phyloP scores from a whole-genome alignment of 108 stramenopile genomes.

The Nitzschia palea region DNA sequence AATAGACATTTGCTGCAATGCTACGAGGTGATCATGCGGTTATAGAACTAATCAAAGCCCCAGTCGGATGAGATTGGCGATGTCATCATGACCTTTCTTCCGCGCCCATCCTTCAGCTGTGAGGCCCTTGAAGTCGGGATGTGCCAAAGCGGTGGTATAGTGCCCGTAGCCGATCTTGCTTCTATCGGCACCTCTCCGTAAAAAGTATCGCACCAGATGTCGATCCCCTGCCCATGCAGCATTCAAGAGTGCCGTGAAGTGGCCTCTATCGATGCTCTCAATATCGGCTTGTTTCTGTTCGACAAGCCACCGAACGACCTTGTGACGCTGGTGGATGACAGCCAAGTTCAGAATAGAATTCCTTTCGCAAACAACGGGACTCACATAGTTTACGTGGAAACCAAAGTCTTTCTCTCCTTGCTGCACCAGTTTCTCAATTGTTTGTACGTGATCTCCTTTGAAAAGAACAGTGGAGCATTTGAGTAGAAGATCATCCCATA shows the following conservation, averaged over 20 bases:
- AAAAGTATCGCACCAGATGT: constrained; percentile 62
- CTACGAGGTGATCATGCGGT: no score
- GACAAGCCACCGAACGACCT: constrained; percentile 75
- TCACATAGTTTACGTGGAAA: constrained; percentile 73
- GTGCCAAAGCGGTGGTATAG: constrained; percentile 63
- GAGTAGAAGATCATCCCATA: constrained; percentile 66
- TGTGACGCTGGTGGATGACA: constrained; percentile 68
- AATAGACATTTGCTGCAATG: no score
- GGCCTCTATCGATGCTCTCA: constrained; percentile 72
- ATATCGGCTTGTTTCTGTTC: constrained; percentile 70
- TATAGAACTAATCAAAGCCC: constrained; percentile 56
- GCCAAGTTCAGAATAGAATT: constrained; percentile 82
- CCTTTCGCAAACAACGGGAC: constrained; percentile 76
- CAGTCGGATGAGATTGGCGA: constrained; percentile 71
- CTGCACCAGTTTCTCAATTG: constrained; percentile 64
- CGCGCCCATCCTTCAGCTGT: constrained; percentile 81
- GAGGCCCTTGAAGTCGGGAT: constrained; percentile 67
- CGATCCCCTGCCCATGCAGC: constrained; percentile 75
- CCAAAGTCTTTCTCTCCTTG: constrained; percentile 61
- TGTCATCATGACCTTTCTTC: constrained; percentile 56
- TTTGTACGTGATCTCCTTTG: constrained; percentile 67
- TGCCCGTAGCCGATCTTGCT: constrained; percentile 62
- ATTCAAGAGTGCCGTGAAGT: constrained; percentile 84
- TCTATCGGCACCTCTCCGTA: constrained; percentile 60
- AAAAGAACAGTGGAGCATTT: constrained; percentile 46